These are phyloP conservation scores for Apophysomyces elegans DNA, from an alignment of 371 early-diverging fungal genomes.

Conservation along the genomic window DNA sequence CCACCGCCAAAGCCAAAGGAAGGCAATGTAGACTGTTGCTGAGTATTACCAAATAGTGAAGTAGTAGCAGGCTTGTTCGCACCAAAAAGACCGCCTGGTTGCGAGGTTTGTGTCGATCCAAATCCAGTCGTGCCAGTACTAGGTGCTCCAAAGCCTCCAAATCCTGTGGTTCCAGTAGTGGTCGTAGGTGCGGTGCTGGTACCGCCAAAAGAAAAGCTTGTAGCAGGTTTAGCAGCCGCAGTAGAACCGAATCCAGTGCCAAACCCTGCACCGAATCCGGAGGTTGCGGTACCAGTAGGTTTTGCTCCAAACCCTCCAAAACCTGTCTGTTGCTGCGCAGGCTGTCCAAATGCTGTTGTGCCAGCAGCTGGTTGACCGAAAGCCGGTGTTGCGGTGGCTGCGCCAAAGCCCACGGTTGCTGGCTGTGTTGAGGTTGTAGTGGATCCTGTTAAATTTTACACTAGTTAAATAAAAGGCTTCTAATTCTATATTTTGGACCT, in stretches of 20 bases:
- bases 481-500: neutral
- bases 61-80: constrained; percentile 55
- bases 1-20: constrained; percentile 50
- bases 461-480: neutral
- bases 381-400: constrained; percentile 29
- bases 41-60: constrained; percentile 53
- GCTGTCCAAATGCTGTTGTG: constrained; percentile 32
- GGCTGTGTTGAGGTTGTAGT: constrained; percentile 11
- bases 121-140: constrained; percentile 34
- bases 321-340: constrained; percentile 24
- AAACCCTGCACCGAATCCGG: constrained; percentile 41
- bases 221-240: constrained; percentile 53
- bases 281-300: constrained; percentile 36
- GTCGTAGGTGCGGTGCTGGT: constrained; percentile 27
- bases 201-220: constrained; percentile 52
- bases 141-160: constrained; percentile 36
- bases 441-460: neutral
- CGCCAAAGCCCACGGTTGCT: constrained; percentile 31
- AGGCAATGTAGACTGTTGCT: constrained; percentile 32
- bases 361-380: constrained; percentile 36
- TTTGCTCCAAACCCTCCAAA: constrained; percentile 41
- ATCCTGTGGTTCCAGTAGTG: constrained; percentile 24
- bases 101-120: constrained; percentile 24
- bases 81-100: constrained; percentile 59
- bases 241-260: constrained; percentile 52